Base-by-base conservation (phyloP, 257 asterid genomes). In the Ocimum tenuiflorum region DNA sequence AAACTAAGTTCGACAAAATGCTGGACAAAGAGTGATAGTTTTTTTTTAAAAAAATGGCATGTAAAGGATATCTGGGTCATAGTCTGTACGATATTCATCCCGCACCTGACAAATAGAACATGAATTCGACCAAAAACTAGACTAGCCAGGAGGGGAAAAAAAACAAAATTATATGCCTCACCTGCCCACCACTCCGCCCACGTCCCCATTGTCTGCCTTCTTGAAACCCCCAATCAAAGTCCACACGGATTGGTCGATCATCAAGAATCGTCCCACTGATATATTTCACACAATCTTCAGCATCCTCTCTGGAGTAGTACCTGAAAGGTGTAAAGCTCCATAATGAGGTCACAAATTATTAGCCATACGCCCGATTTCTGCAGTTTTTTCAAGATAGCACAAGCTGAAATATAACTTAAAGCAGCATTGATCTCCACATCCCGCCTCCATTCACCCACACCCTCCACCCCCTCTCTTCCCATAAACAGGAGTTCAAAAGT, bases 151-250 rank as follows among this genome's bases (percentile, higher is more conserved):
- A 58, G 66, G n/a, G n/a, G n/a, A n/a, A n/a, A n/a, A n/a, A n/a
- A 10, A 45, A 60, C 68, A 11, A 60, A 67, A 23, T 43, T 17
- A 54, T 3, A 52, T 27, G 63, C 52, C 67, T 79, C 75, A 89
- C 99, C 89, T 94, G 99, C 33, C 97, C 99, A 70, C 99, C 99
- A 71, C 99, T 90, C 81, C 84, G 78, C 35, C 99, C 99, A 69
- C 99, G 96, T 14, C 97, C 99, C 99, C 97, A 94, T 72, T 94
- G 99, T 68, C 99, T 78, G 57, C 99, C 97, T 75, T 94, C 99
- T 77, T 83, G 91, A 64, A 90, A 94, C 33, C 99, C 99, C 99
- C 99, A 94, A 75, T 94, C 99, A 74, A 89, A 94, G 84, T 94
- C 99, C 15, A 88, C 99, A 61, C 99, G 99, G 66, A 94, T 94